phyloP scores from a whole-genome alignment of 2,329 filamentous ascomycete genomes.

The Hymenoscyphus linearis region DNA sequence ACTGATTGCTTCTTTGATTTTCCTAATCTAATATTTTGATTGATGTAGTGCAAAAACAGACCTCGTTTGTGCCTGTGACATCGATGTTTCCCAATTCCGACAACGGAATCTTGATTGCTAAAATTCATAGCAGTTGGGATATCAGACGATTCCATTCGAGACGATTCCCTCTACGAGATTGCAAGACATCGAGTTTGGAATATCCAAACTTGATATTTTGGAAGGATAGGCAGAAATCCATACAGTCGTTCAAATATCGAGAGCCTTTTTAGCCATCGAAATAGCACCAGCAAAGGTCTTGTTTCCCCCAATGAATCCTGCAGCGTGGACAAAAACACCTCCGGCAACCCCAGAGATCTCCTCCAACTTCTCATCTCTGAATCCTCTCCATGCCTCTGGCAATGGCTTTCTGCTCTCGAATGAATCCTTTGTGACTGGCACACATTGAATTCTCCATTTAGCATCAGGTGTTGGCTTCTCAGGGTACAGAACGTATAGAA shows the following conservation, averaged over 20 bases:
- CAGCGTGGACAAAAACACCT: constrained; percentile 88
- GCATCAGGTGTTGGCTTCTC: constrained; percentile 69
- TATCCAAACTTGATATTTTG: not conserved
- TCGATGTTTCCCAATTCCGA: not conserved
- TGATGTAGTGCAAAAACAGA: constrained; percentile 10
- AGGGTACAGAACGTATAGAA: constrained; percentile 86
- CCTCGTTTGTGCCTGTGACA: not conserved
- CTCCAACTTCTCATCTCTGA: constrained; percentile 81
- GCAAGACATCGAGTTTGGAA: not conserved
- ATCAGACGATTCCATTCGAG: not conserved
- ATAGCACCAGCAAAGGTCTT: constrained; percentile 83
- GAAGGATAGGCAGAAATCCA: not conserved
- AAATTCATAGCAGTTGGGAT: not conserved
- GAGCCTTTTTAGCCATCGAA: constrained; percentile 76
- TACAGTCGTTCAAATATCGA: constrained; percentile 37
- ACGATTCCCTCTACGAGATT: not conserved
- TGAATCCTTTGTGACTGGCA: constrained; percentile 77
- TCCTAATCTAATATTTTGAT: constrained; percentile 22
- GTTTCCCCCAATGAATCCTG: constrained; percentile 94
- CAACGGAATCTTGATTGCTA: not conserved
- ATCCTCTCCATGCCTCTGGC: constrained; percentile 86
- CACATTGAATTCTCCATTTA: constrained; percentile 92
- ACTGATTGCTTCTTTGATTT: constrained; percentile 3
- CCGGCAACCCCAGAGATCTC: constrained; percentile 63
- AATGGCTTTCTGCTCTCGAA: constrained; percentile 90